A percentile compares a stretch with the other conserved stretches of the same genome.
Conservation (phyloP, 345 rosid species). For the Gossypium rotundifolium region DNA sequence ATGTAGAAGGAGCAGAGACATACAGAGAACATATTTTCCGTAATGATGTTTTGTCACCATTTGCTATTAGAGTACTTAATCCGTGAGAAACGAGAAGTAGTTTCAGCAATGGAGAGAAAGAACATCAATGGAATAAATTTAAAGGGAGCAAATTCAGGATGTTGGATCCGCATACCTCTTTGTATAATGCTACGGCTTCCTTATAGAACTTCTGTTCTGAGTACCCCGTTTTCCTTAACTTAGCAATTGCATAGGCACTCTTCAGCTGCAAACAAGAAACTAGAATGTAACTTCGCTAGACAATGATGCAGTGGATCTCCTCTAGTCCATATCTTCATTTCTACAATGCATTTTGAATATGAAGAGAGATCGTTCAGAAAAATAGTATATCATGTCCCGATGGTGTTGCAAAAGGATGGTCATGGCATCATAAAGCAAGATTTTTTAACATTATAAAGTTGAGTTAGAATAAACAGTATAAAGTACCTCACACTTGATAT, state of each 20-base stretch:
- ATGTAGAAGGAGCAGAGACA: conserved; percentile 27
- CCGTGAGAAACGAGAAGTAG: conserved; percentile 33
- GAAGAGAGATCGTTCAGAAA: neutral
- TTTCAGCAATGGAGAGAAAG: neutral
- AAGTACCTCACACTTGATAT: conserved; percentile 61
- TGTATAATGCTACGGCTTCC: conserved; percentile 68
- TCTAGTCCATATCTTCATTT: neutral
- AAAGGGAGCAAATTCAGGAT: neutral
- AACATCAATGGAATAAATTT: neutral
- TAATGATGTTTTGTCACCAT: conserved; percentile 68
- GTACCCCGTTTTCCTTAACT: conserved; percentile 71
- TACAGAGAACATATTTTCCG: conserved; percentile 91
- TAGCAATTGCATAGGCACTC: conserved; percentile 75
- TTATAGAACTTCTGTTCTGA: conserved; percentile 64
- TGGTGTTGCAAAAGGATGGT: neutral
- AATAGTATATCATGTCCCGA: neutral
- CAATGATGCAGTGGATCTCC: neutral
- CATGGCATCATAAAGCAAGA: neutral
- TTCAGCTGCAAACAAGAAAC: conserved; percentile 46
- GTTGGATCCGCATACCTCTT: conserved; percentile 45
- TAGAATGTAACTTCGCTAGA: conserved; percentile 1
- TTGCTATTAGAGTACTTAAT: conserved; percentile 64
- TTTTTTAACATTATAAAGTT: neutral
- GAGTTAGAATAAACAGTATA: conserved; percentile 3
- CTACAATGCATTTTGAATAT: neutral